These are phyloP conservation scores for Bruguiera sexangula DNA, from an alignment of 345 rosid species.

Conservation along the genomic window DNA sequence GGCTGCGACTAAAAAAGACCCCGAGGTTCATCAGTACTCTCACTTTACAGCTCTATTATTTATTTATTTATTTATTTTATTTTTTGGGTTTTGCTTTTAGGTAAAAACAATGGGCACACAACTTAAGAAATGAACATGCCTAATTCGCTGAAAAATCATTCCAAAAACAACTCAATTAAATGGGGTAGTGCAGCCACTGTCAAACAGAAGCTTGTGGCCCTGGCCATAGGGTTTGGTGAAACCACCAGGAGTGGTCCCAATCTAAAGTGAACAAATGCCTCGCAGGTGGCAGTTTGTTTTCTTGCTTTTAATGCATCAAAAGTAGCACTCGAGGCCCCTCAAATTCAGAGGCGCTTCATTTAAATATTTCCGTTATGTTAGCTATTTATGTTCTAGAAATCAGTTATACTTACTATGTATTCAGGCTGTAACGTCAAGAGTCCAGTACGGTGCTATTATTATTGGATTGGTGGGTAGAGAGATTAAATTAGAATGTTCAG, in stretches of 20 bases:
- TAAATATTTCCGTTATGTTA: neutral
- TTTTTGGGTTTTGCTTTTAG: no score
- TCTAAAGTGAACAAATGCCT: slow-evolving; percentile 31
- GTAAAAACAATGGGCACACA: no score
- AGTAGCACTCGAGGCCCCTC: slow-evolving; percentile 33
- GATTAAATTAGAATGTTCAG: no score
- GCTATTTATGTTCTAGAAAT: neutral
- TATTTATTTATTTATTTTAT: no score
- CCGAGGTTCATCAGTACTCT: no score
- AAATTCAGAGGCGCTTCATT: slow-evolving; percentile 18
- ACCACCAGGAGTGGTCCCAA: slow-evolving; percentile 9
- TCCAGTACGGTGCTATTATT: no score
- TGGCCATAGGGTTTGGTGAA: neutral
- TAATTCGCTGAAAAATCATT: neutral
- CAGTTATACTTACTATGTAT: no score
- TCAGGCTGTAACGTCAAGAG: no score
- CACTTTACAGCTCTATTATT: no score
- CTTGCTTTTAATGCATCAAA: slow-evolving; percentile 23
- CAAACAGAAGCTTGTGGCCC: slow-evolving; percentile 34
- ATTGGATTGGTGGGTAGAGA: no score
- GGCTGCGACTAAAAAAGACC: no score
- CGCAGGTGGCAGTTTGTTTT: slow-evolving; percentile 26
- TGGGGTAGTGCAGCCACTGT: slow-evolving; percentile 23
- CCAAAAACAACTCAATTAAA: neutral
- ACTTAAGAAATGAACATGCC: neutral